Conservation (phyloP, 306 rosid species). For the Cicer bijugum region DNA sequence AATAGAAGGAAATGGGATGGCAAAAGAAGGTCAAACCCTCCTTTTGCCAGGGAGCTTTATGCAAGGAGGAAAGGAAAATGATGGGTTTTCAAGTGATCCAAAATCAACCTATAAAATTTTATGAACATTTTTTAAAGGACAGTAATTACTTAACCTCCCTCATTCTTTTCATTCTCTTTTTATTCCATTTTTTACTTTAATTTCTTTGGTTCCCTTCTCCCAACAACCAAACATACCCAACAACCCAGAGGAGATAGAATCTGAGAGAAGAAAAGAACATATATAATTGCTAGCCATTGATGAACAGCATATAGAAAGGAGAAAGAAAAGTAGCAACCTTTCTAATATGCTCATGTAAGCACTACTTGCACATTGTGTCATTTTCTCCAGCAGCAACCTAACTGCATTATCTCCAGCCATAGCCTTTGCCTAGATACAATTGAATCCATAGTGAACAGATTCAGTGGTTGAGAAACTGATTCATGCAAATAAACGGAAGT, state of each 20-base stretch:
- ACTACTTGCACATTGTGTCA: conserved; percentile 89
- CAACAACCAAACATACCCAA: conserved; percentile 23
- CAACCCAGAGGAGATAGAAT: conserved; percentile 32
- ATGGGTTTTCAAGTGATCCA: conserved; percentile 17
- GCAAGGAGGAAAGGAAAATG: conserved; percentile 17
- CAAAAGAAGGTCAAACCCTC: not conserved
- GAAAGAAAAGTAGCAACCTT: conserved; percentile 56
- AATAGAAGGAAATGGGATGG: not conserved
- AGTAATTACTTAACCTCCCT: conserved; percentile 10
- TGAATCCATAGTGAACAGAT: conserved; percentile 38
- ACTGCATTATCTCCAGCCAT: conserved; percentile 96
- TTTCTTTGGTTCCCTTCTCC: conserved; percentile 1
- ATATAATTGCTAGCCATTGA: conserved; percentile 34
- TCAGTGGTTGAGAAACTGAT: conserved; percentile 33
- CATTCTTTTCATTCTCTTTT: not conserved
- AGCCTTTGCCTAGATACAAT: conserved; percentile 84
- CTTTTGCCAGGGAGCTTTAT: not conserved
- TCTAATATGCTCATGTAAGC: conserved; percentile 93
- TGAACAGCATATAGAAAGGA: conserved; percentile 12
- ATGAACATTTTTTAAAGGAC: not conserved
- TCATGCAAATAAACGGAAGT: conserved; percentile 1
- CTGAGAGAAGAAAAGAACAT: conserved; percentile 13
- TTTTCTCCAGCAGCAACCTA: conserved; percentile 89
- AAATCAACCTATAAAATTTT: conserved; percentile 3
- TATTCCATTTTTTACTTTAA: not conserved